A percentile compares a stretch with the other conserved stretches of the same genome.
These are phyloP conservation scores for Periconia sp. DNA, from an alignment of 2,329 filamentous ascomycete genomes.

Conservation along the genomic window DNA sequence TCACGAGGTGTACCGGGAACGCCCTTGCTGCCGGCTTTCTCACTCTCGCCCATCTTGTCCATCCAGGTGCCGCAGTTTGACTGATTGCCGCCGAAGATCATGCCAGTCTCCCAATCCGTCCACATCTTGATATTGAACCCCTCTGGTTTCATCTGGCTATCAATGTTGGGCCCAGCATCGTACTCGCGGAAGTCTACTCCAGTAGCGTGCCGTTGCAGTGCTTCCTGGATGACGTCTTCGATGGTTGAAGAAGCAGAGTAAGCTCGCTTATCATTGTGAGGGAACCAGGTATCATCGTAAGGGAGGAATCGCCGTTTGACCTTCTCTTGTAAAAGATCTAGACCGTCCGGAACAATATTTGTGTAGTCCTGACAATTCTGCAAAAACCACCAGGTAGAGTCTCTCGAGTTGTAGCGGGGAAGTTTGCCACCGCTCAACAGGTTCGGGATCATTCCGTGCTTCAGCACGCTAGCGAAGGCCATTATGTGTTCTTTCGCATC, in stretches of 20 bases:
- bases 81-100: slow-evolving; percentile 94
- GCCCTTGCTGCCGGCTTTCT: slow-evolving; percentile 88
- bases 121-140: slow-evolving; percentile 92
- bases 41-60: slow-evolving; percentile 99
- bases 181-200: slow-evolving; percentile 94
- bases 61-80: slow-evolving; percentile 98
- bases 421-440: slow-evolving; percentile 83
- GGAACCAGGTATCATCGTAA: slow-evolving; percentile 95
- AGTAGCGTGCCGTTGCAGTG: slow-evolving; percentile 86
- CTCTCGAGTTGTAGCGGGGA: slow-evolving; percentile 92
- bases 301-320: slow-evolving; percentile 87
- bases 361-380: slow-evolving; percentile 95
- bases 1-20: slow-evolving; percentile 96
- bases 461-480: slow-evolving; percentile 93
- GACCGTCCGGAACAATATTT: slow-evolving; percentile 78
- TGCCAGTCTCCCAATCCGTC: slow-evolving; percentile 88
- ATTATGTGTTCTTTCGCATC: slow-evolving; percentile 94
- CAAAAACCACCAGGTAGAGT: slow-evolving; percentile 97
- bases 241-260: slow-evolving; percentile 86
- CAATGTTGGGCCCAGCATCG: slow-evolving; percentile 86
- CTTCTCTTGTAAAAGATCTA: slow-evolving; percentile 74
- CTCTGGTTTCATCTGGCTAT: slow-evolving; percentile 89
- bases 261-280: slow-evolving; percentile 77
- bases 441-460: slow-evolving; percentile 98
- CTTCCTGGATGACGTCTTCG: slow-evolving; percentile 90